Evolutionary conservation across 345 rosid genomes (phyloP).

Genomic region (Aquilaria yunnanensis): DNA sequence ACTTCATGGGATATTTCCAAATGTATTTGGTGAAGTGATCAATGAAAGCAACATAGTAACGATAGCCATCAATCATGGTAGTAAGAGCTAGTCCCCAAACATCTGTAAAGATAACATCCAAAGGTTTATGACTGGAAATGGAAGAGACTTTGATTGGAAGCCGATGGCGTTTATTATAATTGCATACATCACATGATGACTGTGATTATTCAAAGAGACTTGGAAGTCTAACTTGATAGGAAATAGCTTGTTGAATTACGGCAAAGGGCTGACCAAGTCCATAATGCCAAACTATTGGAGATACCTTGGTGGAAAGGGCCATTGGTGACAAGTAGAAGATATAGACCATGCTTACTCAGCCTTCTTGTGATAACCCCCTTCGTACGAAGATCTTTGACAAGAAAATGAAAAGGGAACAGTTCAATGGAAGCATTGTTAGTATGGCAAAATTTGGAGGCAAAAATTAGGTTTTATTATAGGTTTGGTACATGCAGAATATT

Average conservation of each 20-base stretch:
- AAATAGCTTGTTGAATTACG: background rate
- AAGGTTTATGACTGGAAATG: background rate
- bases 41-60: background rate
- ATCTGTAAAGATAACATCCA: background rate
- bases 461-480: constrained; percentile 1
- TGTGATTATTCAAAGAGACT: background rate
- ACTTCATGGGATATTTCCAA: background rate
- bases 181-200: background rate
- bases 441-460: constrained; percentile 7
- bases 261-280: background rate
- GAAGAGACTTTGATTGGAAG: background rate
- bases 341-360: background rate
- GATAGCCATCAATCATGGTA: background rate
- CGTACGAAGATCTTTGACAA: constrained; percentile 6
- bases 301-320: background rate
- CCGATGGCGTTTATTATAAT: background rate
- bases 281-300: background rate
- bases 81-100: background rate
- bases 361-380: background rate
- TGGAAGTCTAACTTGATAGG: background rate
- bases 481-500: background rate
- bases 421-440: background rate
- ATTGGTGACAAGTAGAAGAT: background rate
- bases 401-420: constrained; percentile 8
- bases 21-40: background rate